Evolutionary conservation across 2,329 filamentous ascomycete species (phyloP).

Genomic region (Trichoderma sp.): DNA sequence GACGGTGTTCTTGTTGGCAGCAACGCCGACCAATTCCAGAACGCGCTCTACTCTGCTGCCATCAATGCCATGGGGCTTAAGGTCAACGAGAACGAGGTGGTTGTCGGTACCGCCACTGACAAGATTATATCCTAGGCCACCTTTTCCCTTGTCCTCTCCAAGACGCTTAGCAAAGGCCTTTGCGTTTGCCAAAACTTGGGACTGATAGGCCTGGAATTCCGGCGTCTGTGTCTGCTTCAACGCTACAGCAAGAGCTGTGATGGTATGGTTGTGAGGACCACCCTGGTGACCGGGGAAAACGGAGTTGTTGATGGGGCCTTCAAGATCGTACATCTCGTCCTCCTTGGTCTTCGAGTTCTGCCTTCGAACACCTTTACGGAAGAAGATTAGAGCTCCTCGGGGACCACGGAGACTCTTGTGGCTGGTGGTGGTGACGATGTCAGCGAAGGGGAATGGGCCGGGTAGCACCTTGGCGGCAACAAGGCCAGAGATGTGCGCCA

Average conservation of each 20-base stretch:
- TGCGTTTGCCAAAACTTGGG: conserved; percentile 86
- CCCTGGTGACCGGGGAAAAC: conserved; percentile 99
- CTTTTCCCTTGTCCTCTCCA: conserved; percentile 69
- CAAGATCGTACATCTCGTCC: conserved; percentile 85
- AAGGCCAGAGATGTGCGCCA: conserved; percentile 95
- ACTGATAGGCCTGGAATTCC: conserved; percentile 92
- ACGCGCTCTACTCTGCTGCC: conserved; percentile 87
- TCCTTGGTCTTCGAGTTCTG: conserved; percentile 83
- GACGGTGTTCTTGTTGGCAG: conserved; percentile 99
- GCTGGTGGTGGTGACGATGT: conserved; percentile 96
- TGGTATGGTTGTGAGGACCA: conserved; percentile 98
- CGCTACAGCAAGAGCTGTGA: conserved; percentile 90
- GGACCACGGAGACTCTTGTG: conserved; percentile 97
- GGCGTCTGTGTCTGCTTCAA: conserved; percentile 88
- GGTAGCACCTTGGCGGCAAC: conserved; percentile 90
- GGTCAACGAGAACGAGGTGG: conserved; percentile 89
- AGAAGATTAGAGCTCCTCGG: conserved; percentile 97
- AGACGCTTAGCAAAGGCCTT: conserved; percentile 77
- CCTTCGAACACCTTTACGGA: conserved; percentile 84
- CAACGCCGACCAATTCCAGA: conserved; percentile 88
- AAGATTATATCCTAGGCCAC: conserved; percentile 80
- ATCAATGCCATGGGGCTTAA: conserved; percentile 86
- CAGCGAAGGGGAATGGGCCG: conserved; percentile 83
- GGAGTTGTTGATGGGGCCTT: conserved; percentile 89
- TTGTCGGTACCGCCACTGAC: conserved; percentile 96